A percentile compares a stretch with the other conserved stretches of the same genome.
These are phyloP conservation scores for Sarocladium kiliense DNA, from an alignment of 2,329 filamentous ascomycete genomes.

Conservation along the genomic window DNA sequence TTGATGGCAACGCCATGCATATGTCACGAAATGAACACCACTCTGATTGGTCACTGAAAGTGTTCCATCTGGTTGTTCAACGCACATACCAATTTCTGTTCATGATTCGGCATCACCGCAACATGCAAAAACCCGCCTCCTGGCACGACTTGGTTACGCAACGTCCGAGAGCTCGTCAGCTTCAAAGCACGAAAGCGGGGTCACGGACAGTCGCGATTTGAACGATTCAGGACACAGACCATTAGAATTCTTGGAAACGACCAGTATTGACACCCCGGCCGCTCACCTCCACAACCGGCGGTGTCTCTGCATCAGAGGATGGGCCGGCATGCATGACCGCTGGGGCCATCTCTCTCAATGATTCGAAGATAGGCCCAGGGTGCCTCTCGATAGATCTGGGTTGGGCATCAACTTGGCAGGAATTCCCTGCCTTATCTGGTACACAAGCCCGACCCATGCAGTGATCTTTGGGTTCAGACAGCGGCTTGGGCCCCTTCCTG, in stretches of 20 bases:
- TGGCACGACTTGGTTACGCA: not conserved
- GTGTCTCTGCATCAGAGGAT: conserved; percentile 1
- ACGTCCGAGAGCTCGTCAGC: not conserved
- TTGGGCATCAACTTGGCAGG: conserved; percentile 2
- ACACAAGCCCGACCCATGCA: not conserved
- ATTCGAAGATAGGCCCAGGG: not conserved
- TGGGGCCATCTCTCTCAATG: not conserved
- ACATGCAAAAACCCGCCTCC: not conserved
- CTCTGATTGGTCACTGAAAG: not conserved
- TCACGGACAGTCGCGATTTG: not conserved
- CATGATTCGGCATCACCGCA: not conserved
- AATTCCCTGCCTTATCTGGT: conserved; percentile 5
- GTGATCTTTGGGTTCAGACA: conserved; percentile 3
- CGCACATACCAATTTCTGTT: not conserved
- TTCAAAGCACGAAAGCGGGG: not conserved
- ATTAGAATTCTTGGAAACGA: not conserved
- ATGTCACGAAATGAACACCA: not conserved
- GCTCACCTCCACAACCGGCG: not conserved
- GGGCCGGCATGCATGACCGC: not conserved
- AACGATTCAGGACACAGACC: not conserved
- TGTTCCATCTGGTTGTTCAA: not conserved
- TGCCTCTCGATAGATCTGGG: not conserved
- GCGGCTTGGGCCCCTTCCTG: not conserved
- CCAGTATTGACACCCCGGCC: not conserved
- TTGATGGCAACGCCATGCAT: conserved; percentile 1